A percentile compares a stretch with the other conserved stretches of the same genome.
Evolutionary conservation across 2,329 filamentous ascomycete species (phyloP).

Genomic region (Colletotrichum cuscutae): DNA sequence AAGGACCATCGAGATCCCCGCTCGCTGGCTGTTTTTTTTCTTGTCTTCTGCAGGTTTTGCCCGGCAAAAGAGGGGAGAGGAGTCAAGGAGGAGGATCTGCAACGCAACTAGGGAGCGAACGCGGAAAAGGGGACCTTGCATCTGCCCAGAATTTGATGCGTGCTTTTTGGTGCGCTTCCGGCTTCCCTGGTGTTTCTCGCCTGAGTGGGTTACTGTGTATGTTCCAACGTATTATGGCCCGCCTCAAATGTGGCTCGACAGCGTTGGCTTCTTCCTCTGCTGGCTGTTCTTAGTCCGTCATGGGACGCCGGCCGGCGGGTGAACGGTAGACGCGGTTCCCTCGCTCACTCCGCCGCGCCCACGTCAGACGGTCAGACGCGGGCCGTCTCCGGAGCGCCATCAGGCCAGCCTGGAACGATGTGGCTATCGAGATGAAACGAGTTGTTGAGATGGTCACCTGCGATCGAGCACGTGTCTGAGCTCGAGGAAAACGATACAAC

Average conservation of each 20-base stretch:
- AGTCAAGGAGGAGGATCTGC: conserved; percentile 13
- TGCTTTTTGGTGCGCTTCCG: conserved; percentile 15
- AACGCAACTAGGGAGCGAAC: background rate
- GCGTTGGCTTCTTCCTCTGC: background rate
- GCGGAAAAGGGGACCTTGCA: background rate
- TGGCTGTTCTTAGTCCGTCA: background rate
- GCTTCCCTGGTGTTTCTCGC: background rate
- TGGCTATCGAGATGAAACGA: background rate
- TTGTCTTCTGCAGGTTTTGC: conserved; percentile 12
- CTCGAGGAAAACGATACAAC: background rate
- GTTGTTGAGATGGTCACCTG: background rate
- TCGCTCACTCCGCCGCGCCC: background rate
- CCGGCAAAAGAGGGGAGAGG: conserved; percentile 16
- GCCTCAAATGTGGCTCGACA: background rate
- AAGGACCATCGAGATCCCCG: conserved; percentile 3
- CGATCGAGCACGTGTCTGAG: conserved; percentile 9
- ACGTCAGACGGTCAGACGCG: background rate
- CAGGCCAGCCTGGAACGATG: background rate
- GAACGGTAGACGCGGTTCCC: background rate
- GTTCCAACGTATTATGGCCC: background rate
- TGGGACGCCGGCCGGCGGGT: background rate
- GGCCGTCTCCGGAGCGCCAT: background rate
- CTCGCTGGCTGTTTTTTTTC: background rate
- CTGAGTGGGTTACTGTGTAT: background rate
- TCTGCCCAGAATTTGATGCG: conserved; percentile 11